Evolutionary conservation across 1,139 yeast species (phyloP), one percentile per base, ranked within the genome.

Genomic region (Geotrichum bryndzae): DNA sequence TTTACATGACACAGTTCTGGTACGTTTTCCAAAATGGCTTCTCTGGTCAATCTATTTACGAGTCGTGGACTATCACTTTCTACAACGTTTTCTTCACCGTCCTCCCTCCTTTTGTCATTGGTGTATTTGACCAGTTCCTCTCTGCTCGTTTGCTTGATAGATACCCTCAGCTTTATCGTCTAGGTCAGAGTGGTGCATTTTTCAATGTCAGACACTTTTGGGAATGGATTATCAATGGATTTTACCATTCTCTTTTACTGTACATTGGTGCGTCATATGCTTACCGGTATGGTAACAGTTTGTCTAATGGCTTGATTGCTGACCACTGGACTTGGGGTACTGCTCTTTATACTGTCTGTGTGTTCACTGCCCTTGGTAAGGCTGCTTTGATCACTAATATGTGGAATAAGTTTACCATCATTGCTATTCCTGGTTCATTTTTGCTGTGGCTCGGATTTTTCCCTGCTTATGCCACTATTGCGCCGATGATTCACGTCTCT

Each of bases 1-100:
- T 95, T 63, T 94, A 92, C 76, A 90, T 94, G 97, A 90, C 97
- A 2, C 99, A 95, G 76, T 95, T 95, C 75, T 95, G 99, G 99
- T 95, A 83, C 75, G 97, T 92, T 35, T 94, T 94, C 73, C 82
- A 86, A 63, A 94, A 92, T 74, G 95, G 92, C 13, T 95, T 85
- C 71, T 90, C 97, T 31, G 99, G 99, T 31, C 97, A 94, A 76
- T 90, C 97, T 0, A 87, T 95, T 68, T 90, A 88, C 72, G 99
- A 95, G 74, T 92, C 98, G 0, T 95, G 99, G 99, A 90, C 98
- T 0, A 84, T 95, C 72, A 94, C 99, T 0, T 88, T 90, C 67
- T 95, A 94, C 79, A 95, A 95, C 70, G 97, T 95, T n/a, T 81
- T 95, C 63, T 94, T 94, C 76, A 90, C 99, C 0, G 97, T 90